Evolutionary conservation across 2,329 filamentous ascomycete species (phyloP), one percentile per base, ranked within the genome.

Genomic region (Penicillium sp.): DNA sequence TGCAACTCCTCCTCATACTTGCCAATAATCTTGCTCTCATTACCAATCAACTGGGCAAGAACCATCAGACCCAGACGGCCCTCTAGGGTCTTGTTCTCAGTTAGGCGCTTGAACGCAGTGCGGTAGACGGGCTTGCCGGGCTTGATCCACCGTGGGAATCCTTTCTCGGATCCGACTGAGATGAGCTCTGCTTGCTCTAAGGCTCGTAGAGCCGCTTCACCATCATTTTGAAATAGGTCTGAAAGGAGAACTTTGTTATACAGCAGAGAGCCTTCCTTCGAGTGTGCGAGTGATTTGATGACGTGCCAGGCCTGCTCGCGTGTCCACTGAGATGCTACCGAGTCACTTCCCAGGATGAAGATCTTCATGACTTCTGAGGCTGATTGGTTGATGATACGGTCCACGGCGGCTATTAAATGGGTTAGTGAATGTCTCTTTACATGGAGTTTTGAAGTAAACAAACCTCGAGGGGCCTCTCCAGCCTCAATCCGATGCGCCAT

Each of bases 291-390:
- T 27, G 81, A 77, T 65, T 88, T 91, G 69, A 97, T 85, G 2
- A 98, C 74, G 52, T 86, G 80, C 93, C 93, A 97, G 0, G 89
- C 92, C 73, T 97, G 93, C 64, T 93, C 85, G 4, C 83, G 77
- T 0, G 84, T 88, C 88, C 89, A 97, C 46, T 81, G 80, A 27
- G 80, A 80, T 35, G 77, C 73, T 2, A 75, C 73, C 44, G 80
- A 80, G 40, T 83, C 81, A 23, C 72, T 66, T 38, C 77, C 63
- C 3, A 95, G 76, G 27, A 98, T 81, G 72, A 91, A 97, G 78
- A 96, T 90, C 65, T 95, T 95, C 53, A 95, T 75, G 42, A 97
- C 91, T 65, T 97, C 93, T 0, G 88, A 88, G 0, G 90, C 88
- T 15, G 87, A 87, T 65, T 95, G 89, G 47, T 89, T 84, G 46